Percentiles rank a stretch among this genome's conserved stretches.
phyloP scores from a whole-genome alignment of 805 yeast genomes.

The Candida adriatica region DNA sequence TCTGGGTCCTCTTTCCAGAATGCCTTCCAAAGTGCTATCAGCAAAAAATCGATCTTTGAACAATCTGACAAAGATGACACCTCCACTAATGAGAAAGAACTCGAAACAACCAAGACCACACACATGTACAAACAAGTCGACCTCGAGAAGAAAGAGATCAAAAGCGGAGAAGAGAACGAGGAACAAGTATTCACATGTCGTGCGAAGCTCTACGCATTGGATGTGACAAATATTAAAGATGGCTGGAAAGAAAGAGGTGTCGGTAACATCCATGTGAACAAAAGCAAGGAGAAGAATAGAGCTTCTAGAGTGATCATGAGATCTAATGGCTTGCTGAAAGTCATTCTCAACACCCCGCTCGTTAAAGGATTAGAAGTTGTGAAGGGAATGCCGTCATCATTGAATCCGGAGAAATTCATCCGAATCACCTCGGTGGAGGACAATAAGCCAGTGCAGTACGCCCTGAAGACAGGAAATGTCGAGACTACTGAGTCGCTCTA shows the following conservation, averaged over 20 bases:
- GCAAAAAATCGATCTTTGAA: constrained; percentile 55
- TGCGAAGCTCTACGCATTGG: constrained; percentile 73
- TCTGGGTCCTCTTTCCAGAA: constrained; percentile 40
- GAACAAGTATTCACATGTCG: constrained; percentile 57
- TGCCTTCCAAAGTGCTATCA: constrained; percentile 47
- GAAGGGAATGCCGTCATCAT: constrained; percentile 82
- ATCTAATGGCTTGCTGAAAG: constrained; percentile 76
- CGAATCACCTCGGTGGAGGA: constrained; percentile 63
- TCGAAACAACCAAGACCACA: constrained; percentile 22
- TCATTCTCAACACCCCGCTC: constrained; percentile 71
- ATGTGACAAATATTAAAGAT: constrained; percentile 51
- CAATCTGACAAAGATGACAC: constrained; percentile 12
- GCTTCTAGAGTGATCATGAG: constrained; percentile 82
- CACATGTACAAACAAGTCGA: constrained; percentile 51
- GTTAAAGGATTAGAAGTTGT: constrained; percentile 52
- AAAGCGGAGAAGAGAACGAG: constrained; percentile 92
- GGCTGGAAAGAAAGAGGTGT: constrained; percentile 98
- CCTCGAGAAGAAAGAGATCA: constrained; percentile 48
- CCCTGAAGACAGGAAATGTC: constrained; percentile 62
- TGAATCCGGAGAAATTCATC: constrained; percentile 76
- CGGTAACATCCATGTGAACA: constrained; percentile 80
- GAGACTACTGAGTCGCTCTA: constrained; percentile 53
- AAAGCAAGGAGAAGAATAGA: constrained; percentile 26
- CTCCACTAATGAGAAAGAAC: constrained; percentile 16
- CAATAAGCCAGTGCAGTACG: constrained; percentile 73